Evolutionary conservation across 495 filamentous ascomycete genomes (phyloP).

Genomic region (Penicillium paxilli): DNA sequence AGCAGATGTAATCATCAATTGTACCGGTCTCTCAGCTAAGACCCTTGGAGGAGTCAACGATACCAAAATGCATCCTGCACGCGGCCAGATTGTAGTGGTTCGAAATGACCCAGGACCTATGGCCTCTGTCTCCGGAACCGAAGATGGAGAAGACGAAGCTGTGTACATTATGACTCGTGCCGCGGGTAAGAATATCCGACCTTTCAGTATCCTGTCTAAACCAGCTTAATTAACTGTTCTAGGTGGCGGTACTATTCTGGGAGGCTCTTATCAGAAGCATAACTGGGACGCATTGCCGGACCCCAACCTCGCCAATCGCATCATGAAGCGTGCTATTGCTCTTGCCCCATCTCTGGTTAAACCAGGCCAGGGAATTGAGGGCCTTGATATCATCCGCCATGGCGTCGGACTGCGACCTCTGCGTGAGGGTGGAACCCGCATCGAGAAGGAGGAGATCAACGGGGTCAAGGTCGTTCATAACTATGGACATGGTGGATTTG

Average conservation of each 20-base stretch:
- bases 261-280: conserved; percentile 81
- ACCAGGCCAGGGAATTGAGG: conserved; percentile 74
- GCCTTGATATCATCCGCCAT: conserved; percentile 81
- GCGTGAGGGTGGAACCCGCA: conserved; percentile 70
- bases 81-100: conserved; percentile 88
- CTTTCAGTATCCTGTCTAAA: neutral
- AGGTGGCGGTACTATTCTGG: conserved; percentile 76
- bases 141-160: conserved; percentile 79
- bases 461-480: conserved; percentile 86
- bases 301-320: conserved; percentile 75
- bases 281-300: conserved; percentile 84
- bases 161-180: conserved; percentile 91
- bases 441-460: conserved; percentile 77
- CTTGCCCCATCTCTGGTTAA: conserved; percentile 70
- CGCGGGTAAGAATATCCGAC: conserved; percentile 43
- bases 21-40: conserved; percentile 74
- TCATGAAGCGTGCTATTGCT: conserved; percentile 83
- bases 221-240: neutral
- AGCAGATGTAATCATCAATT: conserved; percentile 80
- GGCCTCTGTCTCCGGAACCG: conserved; percentile 68
- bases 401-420: conserved; percentile 83
- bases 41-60: conserved; percentile 85
- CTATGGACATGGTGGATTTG: conserved; percentile 95
- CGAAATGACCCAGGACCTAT: conserved; percentile 78
- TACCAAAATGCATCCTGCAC: conserved; percentile 66